These are phyloP conservation scores for Hortiboletus campestris DNA, from an alignment of 768 basidiomycete genomes.

Conservation along the genomic window DNA sequence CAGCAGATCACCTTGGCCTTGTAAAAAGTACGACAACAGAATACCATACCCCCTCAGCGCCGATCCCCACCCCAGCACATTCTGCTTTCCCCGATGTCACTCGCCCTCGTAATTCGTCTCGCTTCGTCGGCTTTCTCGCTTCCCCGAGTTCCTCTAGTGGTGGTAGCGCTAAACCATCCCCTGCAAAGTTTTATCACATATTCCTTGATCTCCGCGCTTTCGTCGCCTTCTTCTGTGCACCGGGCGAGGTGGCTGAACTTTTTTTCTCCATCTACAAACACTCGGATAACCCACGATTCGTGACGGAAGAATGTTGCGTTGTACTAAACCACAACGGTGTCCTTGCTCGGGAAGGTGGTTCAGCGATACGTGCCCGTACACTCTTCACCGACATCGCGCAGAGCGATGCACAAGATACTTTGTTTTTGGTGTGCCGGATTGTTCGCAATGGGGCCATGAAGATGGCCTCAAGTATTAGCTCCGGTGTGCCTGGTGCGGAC, in stretches of 20 bases:
- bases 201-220: conserved; percentile 91
- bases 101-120: conserved; percentile 31
- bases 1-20: conserved; percentile 38
- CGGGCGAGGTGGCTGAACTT: conserved; percentile 91
- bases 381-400: conserved; percentile 88
- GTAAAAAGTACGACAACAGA: conserved; percentile 39
- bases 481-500: conserved; percentile 38
- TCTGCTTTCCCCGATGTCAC: conserved; percentile 66
- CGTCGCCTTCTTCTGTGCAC: conserved; percentile 83
- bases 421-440: conserved; percentile 89
- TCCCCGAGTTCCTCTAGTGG: conserved; percentile 8
- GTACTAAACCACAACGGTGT: conserved; percentile 91
- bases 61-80: conserved; percentile 60
- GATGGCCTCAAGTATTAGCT: conserved; percentile 55
- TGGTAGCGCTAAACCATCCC: conserved; percentile 33
- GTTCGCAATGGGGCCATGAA: conserved; percentile 86
- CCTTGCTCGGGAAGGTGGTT: conserved; percentile 72
- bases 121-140: conserved; percentile 36
- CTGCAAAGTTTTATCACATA: conserved; percentile 82
- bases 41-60: conserved; percentile 38
- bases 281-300: conserved; percentile 69
- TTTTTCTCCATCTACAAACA: conserved; percentile 93
- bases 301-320: conserved; percentile 91
- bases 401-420: conserved; percentile 79
- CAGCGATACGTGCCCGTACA: conserved; percentile 62